phyloP scores from a whole-genome alignment of 495 filamentous ascomycete genomes.

The Endocarpon pusillum region DNA sequence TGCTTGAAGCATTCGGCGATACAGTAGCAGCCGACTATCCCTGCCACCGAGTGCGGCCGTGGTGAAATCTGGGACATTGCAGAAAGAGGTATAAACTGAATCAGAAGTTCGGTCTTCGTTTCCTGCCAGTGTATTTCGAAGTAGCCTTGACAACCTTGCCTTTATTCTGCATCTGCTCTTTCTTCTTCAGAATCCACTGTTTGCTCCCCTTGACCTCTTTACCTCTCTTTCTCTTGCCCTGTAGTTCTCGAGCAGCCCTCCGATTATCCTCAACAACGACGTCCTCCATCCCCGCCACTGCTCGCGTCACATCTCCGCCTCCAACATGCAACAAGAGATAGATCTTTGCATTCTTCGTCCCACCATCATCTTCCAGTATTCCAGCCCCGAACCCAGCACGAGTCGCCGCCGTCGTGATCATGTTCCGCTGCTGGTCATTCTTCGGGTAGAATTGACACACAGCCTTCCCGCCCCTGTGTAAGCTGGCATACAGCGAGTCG shows the following conservation, averaged over 20 bases:
- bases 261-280: slow-evolving; percentile 65
- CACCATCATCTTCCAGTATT: slow-evolving; percentile 84
- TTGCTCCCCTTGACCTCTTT: slow-evolving; percentile 61
- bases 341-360: slow-evolving; percentile 84
- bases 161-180: slow-evolving; percentile 86
- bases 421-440: slow-evolving; percentile 75
- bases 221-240: slow-evolving; percentile 30
- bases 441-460: slow-evolving; percentile 98
- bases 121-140: slow-evolving; percentile 86
- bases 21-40: too few relatives aligned
- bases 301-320: slow-evolving; percentile 47
- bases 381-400: slow-evolving; percentile 92
- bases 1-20: too few relatives aligned
- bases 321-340: slow-evolving; percentile 92
- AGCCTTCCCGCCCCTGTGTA: slow-evolving; percentile 72
- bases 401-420: slow-evolving; percentile 80
- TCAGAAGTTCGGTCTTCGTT: slow-evolving; percentile 46
- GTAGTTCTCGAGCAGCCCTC: slow-evolving; percentile 29
- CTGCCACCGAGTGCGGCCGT: too few relatives aligned
- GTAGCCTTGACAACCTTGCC: slow-evolving; percentile 82
- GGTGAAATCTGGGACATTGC: too few relatives aligned
- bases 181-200: slow-evolving; percentile 84
- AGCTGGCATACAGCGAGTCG: slow-evolving; percentile 69
- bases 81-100: too few relatives aligned
- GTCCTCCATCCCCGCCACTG: slow-evolving; percentile 71